Percentiles rank a stretch among this genome's conserved stretches.
Conservation (phyloP, 2,329 filamentous ascomycete species). For the Aquanectria penicillioides region DNA sequence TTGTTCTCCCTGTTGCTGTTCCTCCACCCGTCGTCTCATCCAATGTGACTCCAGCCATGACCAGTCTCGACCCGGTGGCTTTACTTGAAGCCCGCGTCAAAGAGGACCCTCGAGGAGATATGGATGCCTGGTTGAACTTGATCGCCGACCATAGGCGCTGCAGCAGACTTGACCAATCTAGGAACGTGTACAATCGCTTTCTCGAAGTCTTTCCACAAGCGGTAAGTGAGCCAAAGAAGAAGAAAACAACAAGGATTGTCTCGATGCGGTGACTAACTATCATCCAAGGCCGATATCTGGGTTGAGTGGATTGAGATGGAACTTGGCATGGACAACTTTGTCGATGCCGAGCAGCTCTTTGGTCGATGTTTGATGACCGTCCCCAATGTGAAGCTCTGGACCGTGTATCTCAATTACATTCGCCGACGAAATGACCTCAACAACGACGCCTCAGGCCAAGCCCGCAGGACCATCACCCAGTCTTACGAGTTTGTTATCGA, state of each 20-base stretch:
- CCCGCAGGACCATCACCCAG: conserved; percentile 81
- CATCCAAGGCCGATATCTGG: conserved; percentile 87
- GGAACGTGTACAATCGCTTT: conserved; percentile 86
- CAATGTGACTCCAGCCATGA: conserved; percentile 49
- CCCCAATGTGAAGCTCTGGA: conserved; percentile 89
- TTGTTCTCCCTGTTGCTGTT: conserved; percentile 28
- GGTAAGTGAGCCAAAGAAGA: conserved; percentile 67
- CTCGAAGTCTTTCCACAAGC: conserved; percentile 88
- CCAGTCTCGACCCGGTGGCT: conserved; percentile 73
- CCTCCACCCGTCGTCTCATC: conserved; percentile 37
- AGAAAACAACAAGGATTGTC: too few species aligned
- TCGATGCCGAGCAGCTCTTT: conserved; percentile 85
- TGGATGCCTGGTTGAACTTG: conserved; percentile 89
- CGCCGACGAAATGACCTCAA: conserved; percentile 86
- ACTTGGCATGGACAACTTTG: conserved; percentile 84
- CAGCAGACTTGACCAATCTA: conserved; percentile 83
- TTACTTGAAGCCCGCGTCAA: conserved; percentile 90
- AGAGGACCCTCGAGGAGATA: conserved; percentile 91
- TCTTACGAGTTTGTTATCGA: conserved; percentile 94
- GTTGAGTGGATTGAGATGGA: conserved; percentile 90
- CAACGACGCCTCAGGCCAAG: conserved; percentile 80
- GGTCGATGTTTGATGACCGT: conserved; percentile 80
- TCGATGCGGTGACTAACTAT: conserved; percentile 41
- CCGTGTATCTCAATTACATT: conserved; percentile 93
- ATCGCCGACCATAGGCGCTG: conserved; percentile 86